Evolutionary conservation across 2,329 filamentous ascomycete genomes (phyloP).

Genomic region (Pseudocercospora vitis): DNA sequence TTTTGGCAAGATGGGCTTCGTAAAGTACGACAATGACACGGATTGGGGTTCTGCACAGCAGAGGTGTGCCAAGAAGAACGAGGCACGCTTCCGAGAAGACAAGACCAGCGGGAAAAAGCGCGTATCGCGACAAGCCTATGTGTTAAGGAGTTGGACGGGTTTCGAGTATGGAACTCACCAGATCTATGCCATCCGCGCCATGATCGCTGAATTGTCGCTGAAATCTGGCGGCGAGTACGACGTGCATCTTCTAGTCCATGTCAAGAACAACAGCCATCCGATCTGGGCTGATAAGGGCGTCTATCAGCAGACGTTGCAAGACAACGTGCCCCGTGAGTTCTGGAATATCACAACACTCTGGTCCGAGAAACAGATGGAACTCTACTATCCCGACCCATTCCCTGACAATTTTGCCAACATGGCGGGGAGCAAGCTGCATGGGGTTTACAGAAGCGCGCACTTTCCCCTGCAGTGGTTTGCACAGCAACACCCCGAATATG

Average conservation of each 20-base stretch:
- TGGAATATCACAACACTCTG: conserved; percentile 84
- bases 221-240: conserved; percentile 85
- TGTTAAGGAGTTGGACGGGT: conserved; percentile 81
- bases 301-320: conserved; percentile 66
- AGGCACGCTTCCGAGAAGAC: conserved; percentile 44
- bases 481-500: conserved; percentile 53
- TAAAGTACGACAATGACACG: conserved; percentile 48
- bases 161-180: conserved; percentile 77
- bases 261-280: conserved; percentile 72
- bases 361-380: conserved; percentile 90
- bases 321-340: conserved; percentile 79
- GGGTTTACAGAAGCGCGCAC: conserved; percentile 72
- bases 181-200: conserved; percentile 74
- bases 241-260: conserved; percentile 79
- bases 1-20: conserved; percentile 47
- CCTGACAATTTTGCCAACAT: conserved; percentile 71
- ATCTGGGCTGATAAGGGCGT: conserved; percentile 73
- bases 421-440: conserved; percentile 68
- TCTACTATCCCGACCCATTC: conserved; percentile 83
- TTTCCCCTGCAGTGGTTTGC: conserved; percentile 55
- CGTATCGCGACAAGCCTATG: conserved; percentile 69
- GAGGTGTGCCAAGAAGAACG: conserved; percentile 52
- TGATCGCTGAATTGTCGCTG: conserved; percentile 78
- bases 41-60: conserved; percentile 52
- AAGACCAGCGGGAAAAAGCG: conserved; percentile 39